Percentiles rank a stretch among this genome's conserved stretches.
These are phyloP conservation scores for Conticribra guillardii DNA, from an alignment of 108 stramenopile species.

Conservation along the genomic window DNA sequence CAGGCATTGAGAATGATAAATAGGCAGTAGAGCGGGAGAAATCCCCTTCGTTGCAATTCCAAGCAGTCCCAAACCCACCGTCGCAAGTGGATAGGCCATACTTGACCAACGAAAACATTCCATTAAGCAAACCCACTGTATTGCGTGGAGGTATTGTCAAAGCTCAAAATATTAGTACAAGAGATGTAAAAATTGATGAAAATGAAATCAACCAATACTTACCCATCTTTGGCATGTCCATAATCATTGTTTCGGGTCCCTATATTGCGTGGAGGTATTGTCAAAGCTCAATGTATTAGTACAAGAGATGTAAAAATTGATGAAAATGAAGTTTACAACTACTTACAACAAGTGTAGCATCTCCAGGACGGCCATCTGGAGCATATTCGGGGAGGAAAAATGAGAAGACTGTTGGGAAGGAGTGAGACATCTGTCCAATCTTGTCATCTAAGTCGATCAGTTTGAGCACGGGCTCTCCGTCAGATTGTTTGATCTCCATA, in stretches of 20 bases:
- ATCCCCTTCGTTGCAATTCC: constrained; percentile 6
- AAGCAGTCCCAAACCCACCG: constrained; percentile 43
- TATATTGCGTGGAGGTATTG: background rate
- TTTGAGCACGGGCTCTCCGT: constrained; percentile 12
- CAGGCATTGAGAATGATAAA: constrained; percentile 15
- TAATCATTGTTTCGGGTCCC: constrained; percentile 46
- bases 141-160: background rate
- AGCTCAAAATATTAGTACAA: background rate
- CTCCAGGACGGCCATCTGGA: constrained; percentile 25
- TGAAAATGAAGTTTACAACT: constrained; percentile 29
- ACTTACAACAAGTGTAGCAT: constrained; percentile 22
- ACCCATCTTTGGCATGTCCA: constrained; percentile 21
- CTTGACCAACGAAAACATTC: constrained; percentile 52
- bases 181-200: constrained; percentile 27
- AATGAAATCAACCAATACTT: constrained; percentile 28
- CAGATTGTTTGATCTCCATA: constrained; percentile 28
- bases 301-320: constrained; percentile 23
- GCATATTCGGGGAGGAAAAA: constrained; percentile 66
- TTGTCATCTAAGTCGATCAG: constrained; percentile 18
- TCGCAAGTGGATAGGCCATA: constrained; percentile 56
- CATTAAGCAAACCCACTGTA: constrained; percentile 48
- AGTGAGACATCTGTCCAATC: constrained; percentile 37
- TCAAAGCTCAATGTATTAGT: background rate
- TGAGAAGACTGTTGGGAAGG: constrained; percentile 48
- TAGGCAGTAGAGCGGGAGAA: constrained; percentile 16